phyloP scores from a whole-genome alignment of 2,329 filamentous ascomycete genomes.

The Zymoseptoria brevis region DNA sequence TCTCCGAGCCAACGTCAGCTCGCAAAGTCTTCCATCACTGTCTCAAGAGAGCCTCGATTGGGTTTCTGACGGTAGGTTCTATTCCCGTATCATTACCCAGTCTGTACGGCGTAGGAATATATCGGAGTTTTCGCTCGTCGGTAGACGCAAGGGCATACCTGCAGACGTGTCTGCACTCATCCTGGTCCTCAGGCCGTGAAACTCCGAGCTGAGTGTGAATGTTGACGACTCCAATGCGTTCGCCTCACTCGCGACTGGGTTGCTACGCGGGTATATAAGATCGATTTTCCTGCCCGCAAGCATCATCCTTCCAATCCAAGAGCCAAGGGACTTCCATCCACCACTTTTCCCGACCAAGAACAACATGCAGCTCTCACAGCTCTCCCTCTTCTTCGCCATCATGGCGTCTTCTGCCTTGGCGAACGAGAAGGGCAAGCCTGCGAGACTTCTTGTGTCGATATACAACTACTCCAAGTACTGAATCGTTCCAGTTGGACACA shows the following conservation, averaged over 20 bases:
- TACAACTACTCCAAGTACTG: too few species aligned
- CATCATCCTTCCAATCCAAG: background rate
- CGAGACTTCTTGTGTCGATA: too few species aligned
- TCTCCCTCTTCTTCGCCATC: background rate
- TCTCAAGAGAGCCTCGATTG: too few species aligned
- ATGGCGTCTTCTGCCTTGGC: background rate
- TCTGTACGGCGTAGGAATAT: too few species aligned
- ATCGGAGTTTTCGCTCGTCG: too few species aligned
- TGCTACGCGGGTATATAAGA: background rate
- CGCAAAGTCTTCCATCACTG: too few species aligned
- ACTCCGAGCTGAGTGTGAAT: background rate
- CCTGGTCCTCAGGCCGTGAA: background rate
- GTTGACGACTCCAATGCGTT: background rate
- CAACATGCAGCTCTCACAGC: background rate
- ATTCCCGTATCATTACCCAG: too few species aligned
- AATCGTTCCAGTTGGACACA: background rate
- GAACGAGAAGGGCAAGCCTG: too few species aligned
- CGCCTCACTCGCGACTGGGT: background rate
- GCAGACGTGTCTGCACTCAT: too few species aligned
- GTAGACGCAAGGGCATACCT: too few species aligned
- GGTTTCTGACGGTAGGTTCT: too few species aligned
- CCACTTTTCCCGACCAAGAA: background rate
- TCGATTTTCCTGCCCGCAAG: background rate
- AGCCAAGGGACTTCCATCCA: background rate
- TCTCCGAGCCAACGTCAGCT: too few species aligned